Percentiles rank a stretch among this genome's conserved stretches.
These are phyloP conservation scores for Sphaerulina populicola DNA, from an alignment of 2,329 filamentous ascomycete species.

Conservation along the genomic window DNA sequence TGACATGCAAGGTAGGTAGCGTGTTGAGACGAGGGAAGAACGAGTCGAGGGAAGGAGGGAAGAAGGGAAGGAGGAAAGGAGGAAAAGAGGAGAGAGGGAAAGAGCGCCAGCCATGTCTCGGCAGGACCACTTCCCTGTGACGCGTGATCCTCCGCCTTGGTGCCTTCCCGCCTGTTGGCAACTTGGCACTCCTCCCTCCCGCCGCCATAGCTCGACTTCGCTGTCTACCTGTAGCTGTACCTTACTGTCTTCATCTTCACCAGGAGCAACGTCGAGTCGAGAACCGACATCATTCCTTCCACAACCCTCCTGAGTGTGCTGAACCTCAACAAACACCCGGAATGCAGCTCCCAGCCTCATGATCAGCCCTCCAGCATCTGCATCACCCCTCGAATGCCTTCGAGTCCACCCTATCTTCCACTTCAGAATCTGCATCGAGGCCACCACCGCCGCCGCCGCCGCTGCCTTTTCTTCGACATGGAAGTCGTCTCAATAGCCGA, in stretches of 20 bases:
- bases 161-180: too few relatives aligned
- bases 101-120: too few relatives aligned
- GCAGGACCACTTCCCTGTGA: too few relatives aligned
- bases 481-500: conserved; percentile 17
- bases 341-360: neutral
- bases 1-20: too few relatives aligned
- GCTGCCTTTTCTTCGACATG: conserved; percentile 1
- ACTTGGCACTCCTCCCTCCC: too few relatives aligned
- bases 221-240: too few relatives aligned
- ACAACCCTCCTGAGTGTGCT: neutral
- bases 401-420: neutral
- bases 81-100: too few relatives aligned
- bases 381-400: neutral
- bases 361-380: neutral
- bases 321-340: neutral
- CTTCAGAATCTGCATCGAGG: neutral
- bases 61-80: neutral
- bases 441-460: neutral
- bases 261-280: neutral
- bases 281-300: neutral
- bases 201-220: neutral
- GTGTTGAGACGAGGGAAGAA: neutral
- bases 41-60: neutral
- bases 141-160: too few relatives aligned
- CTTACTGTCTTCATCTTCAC: neutral